Evolutionary conservation across 2,329 filamentous ascomycete genomes (phyloP).

Genomic region (Exserohilum rostratum): DNA sequence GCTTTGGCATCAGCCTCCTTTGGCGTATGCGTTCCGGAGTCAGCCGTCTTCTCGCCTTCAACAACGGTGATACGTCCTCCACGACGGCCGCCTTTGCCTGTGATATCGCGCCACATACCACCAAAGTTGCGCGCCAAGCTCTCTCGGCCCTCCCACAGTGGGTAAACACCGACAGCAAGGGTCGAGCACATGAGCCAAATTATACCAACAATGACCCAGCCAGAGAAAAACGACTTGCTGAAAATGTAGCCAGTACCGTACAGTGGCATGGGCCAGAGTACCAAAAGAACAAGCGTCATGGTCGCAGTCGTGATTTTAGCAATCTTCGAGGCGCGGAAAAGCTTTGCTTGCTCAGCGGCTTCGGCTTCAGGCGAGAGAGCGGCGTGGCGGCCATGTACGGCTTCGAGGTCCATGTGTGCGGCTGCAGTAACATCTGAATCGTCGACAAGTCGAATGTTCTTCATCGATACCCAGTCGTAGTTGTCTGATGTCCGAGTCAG

Average conservation of each 20-base stretch:
- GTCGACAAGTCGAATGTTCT: constrained; percentile 75
- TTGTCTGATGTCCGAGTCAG: constrained; percentile 72
- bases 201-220: constrained; percentile 71
- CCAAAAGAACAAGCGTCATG: constrained; percentile 72
- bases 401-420: constrained; percentile 67
- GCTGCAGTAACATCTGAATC: constrained; percentile 72
- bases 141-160: constrained; percentile 70
- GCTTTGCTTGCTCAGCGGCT: constrained; percentile 49
- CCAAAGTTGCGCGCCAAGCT: constrained; percentile 33
- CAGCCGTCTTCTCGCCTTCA: constrained; percentile 24
- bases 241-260: constrained; percentile 85
- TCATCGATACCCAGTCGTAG: constrained; percentile 87
- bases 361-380: constrained; percentile 38
- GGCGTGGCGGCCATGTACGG: constrained; percentile 54
- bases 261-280: constrained; percentile 92
- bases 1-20: constrained; percentile 25
- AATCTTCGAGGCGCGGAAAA: constrained; percentile 56
- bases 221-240: constrained; percentile 78
- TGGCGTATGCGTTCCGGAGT: constrained; percentile 25
- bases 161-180: constrained; percentile 78
- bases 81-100: constrained; percentile 24
- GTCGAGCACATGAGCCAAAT: constrained; percentile 78
- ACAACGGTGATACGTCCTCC: constrained; percentile 17
- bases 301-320: constrained; percentile 63
- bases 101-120: constrained; percentile 37